These are phyloP conservation scores for Trichosporon ovoides DNA, from an alignment of 1,284 basidiomycete genomes.

Conservation along the genomic window DNA sequence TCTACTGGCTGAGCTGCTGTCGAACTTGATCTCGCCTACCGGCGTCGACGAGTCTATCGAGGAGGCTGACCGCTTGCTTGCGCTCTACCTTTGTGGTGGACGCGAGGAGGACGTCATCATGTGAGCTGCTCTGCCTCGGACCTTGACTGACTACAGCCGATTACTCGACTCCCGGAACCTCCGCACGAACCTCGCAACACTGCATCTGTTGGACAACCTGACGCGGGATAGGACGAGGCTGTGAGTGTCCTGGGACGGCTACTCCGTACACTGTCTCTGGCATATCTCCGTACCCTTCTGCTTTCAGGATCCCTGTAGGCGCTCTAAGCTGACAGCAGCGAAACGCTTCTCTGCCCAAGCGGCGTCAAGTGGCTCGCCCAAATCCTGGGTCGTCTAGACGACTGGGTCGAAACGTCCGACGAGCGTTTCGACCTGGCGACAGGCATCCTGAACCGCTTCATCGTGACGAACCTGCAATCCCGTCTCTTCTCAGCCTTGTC, in stretches of 20 bases:
- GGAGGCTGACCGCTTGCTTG: slow-evolving; percentile 21
- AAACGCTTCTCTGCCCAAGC: slow-evolving; percentile 15
- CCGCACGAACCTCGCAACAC: slow-evolving; percentile 58
- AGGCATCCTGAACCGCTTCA: slow-evolving; percentile 49
- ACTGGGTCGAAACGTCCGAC: slow-evolving; percentile 60
- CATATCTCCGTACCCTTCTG: no score
- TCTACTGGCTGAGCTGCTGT: slow-evolving; percentile 37
- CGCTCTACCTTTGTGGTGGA: slow-evolving; percentile 31
- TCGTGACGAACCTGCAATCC: slow-evolving; percentile 45
- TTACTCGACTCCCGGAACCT: slow-evolving; percentile 64
- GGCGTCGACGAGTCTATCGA: slow-evolving; percentile 15
- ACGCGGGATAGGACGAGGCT: slow-evolving; percentile 57
- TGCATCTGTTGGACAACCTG: slow-evolving; percentile 70
- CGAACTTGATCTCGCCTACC: slow-evolving; percentile 41
- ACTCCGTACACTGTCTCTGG: no score
- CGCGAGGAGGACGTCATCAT: slow-evolving; percentile 57
- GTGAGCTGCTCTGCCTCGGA: slow-evolving; percentile 55
- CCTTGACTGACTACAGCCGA: slow-evolving; percentile 54
- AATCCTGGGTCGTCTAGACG: slow-evolving; percentile 57
- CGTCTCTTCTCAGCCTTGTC: background rate
- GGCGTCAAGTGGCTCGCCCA: slow-evolving; percentile 42
- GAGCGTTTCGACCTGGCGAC: slow-evolving; percentile 69
- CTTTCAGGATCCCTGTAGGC: background rate
- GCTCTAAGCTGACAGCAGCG: slow-evolving; percentile 6
- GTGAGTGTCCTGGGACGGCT: slow-evolving; percentile 52